Evolutionary conservation across 257 asterid species (phyloP).

Genomic region (Petrea volubilis): DNA sequence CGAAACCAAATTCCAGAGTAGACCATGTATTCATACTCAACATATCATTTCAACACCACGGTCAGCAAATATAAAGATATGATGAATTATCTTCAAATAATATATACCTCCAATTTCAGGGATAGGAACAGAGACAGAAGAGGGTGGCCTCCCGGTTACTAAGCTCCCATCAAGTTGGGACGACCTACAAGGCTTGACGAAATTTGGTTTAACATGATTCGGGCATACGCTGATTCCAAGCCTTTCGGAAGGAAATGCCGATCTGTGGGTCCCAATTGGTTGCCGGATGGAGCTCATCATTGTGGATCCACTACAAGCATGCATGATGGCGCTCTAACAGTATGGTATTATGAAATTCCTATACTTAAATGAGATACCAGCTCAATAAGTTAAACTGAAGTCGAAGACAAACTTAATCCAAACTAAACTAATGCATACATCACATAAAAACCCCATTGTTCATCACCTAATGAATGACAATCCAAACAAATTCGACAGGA

Average conservation of each 20-base stretch:
- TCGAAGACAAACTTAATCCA: not conserved
- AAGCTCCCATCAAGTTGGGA: constrained; percentile 66
- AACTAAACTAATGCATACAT: not conserved
- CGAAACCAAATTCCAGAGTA: too few species aligned
- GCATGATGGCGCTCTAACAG: constrained; percentile 38
- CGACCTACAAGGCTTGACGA: constrained; percentile 47
- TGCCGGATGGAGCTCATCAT: constrained; percentile 60
- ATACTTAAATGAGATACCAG: constrained; percentile 5
- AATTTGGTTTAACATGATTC: constrained; percentile 38
- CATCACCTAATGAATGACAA: too few species aligned
- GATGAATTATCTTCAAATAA: not conserved
- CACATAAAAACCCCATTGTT: not conserved
- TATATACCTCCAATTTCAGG: constrained; percentile 52
- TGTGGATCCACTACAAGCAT: constrained; percentile 59
- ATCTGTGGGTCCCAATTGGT: constrained; percentile 45
- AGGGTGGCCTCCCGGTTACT: constrained; percentile 63
- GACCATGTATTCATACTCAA: too few species aligned
- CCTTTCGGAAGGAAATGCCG: constrained; percentile 40
- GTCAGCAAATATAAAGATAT: too few species aligned
- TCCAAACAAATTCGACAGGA: not conserved
- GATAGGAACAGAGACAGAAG: constrained; percentile 55
- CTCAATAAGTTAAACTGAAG: not conserved
- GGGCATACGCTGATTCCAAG: constrained; percentile 32
- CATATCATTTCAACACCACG: too few species aligned
- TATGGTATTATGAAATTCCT: not conserved